phyloP scores from a whole-genome alignment of 176 grass and related monocot species.

The Paspalum vaginatum region DNA sequence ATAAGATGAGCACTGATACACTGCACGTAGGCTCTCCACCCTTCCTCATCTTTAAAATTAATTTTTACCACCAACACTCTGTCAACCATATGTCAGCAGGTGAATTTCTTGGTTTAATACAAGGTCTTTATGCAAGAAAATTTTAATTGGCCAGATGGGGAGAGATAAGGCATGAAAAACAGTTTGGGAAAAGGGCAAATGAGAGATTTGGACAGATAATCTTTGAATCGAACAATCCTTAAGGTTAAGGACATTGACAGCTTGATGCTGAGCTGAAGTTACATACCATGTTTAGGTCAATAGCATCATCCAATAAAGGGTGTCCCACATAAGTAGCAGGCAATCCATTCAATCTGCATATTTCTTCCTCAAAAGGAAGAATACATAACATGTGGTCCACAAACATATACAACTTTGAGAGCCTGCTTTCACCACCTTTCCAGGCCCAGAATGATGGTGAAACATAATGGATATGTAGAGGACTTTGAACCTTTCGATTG shows the following conservation, averaged over 20 bases:
- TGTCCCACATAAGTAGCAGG: slow-evolving; percentile 94
- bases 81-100: slow-evolving; percentile 7
- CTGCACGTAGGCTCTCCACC: background rate
- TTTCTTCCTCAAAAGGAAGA: slow-evolving; percentile 94
- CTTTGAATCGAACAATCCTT: slow-evolving; percentile 14
- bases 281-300: slow-evolving; percentile 67
- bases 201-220: background rate
- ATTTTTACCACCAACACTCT: background rate
- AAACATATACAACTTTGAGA: slow-evolving; percentile 54
- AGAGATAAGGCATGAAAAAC: background rate
- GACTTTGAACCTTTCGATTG: slow-evolving; percentile 26
- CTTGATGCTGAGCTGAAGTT: slow-evolving; percentile 20
- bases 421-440: slow-evolving; percentile 92
- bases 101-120: background rate
- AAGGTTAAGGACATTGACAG: slow-evolving; percentile 5
- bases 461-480: slow-evolving; percentile 91
- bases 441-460: slow-evolving; percentile 98
- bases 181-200: background rate
- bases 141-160: background rate
- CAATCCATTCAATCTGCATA: slow-evolving; percentile 77
- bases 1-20: background rate
- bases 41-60: background rate
- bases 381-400: slow-evolving; percentile 94
- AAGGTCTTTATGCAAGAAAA: slow-evolving; percentile 32
- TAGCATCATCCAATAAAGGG: slow-evolving; percentile 76